Base-by-base conservation (phyloP, 768 basidiomycete genomes). In the Pluteus cervinus region DNA sequence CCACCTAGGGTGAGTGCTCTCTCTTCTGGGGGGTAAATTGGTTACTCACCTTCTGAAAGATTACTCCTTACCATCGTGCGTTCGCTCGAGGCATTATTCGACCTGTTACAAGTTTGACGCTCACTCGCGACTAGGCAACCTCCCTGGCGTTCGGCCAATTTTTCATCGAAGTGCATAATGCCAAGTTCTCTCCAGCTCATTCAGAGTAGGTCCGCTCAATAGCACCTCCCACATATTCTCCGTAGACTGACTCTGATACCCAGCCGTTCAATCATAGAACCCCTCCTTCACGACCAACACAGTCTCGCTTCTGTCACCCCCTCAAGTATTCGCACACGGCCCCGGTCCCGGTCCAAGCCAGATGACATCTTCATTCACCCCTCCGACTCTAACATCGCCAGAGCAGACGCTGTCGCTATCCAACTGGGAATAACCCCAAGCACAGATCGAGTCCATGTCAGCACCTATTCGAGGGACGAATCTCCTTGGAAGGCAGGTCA, bases 1-100 rank as follows among this genome's bases (percentile, higher is more conserved):
- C 44, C 73, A 83, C 38, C 39, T 75, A n/a, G 72, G 79, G 83
- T 84, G 50, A 56, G 81, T 66, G n/a, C n/a, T n/a, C n/a, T n/a
- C n/a, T n/a, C n/a, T n/a, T n/a, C n/a, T n/a, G n/a, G n/a, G n/a
- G n/a, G n/a, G n/a, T n/a, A n/a, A n/a, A n/a, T 7, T 32, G 2
- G 15, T 24, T 29, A 24, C 16, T 16, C 31, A 36, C n/a, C 28
- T 20, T 25, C 24, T 20, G 14, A 5, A 36, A 78, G 76, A 24
- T 51, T 79, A 17, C 64, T 81, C 21, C 37, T 75, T 25, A 54
- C 73, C 17, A 66, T 71, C 33, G 78, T 76, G 51, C 49, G 71
- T 45, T 30, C 14, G 24, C 18, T 18, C 17, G 28, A 33, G 14
- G 39, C 3, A 12, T 23, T n/a, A 5, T 22, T 23, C 34, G 7